Evolutionary conservation across 805 yeast species (phyloP).

Genomic region (Debaryomyces castellii): DNA sequence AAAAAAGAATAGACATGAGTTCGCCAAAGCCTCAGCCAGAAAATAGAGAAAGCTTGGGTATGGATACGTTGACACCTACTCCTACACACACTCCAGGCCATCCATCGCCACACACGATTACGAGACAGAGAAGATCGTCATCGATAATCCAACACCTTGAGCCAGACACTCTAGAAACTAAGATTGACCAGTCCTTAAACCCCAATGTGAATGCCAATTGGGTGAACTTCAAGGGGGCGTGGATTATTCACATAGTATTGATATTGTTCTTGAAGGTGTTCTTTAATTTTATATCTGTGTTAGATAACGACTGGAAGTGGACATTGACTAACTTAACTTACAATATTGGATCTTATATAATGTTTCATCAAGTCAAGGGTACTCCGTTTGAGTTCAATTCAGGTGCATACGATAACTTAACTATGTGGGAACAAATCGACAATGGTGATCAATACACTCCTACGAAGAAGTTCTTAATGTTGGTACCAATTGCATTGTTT

Average conservation of each 20-base stretch:
- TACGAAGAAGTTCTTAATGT: conserved; percentile 85
- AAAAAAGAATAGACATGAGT: not conserved
- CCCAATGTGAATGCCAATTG: conserved; percentile 93
- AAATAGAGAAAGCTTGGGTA: conserved; percentile 3
- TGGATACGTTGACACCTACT: conserved; percentile 20
- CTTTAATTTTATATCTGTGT: conserved; percentile 78
- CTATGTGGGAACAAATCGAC: conserved; percentile 98
- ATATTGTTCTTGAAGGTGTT: conserved; percentile 71
- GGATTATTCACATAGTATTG: conserved; percentile 88
- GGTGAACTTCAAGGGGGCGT: conserved; percentile 96
- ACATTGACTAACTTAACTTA: conserved; percentile 88
- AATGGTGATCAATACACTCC: conserved; percentile 98
- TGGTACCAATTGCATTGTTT: conserved; percentile 89
- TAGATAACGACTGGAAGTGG: conserved; percentile 86
- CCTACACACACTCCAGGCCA: conserved; percentile 28
- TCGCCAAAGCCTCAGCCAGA: conserved; percentile 4
- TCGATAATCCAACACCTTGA: conserved; percentile 87
- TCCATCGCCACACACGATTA: conserved; percentile 19
- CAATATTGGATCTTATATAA: conserved; percentile 86
- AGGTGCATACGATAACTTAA: conserved; percentile 92
- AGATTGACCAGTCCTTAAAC: conserved; percentile 83
- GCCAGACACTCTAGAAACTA: conserved; percentile 89
- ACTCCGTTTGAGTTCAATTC: conserved; percentile 96
- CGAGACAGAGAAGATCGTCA: conserved; percentile 70
- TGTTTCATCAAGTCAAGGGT: conserved; percentile 95